Conservation (phyloP, 306 rosid species). For the Gillenia trifoliata region DNA sequence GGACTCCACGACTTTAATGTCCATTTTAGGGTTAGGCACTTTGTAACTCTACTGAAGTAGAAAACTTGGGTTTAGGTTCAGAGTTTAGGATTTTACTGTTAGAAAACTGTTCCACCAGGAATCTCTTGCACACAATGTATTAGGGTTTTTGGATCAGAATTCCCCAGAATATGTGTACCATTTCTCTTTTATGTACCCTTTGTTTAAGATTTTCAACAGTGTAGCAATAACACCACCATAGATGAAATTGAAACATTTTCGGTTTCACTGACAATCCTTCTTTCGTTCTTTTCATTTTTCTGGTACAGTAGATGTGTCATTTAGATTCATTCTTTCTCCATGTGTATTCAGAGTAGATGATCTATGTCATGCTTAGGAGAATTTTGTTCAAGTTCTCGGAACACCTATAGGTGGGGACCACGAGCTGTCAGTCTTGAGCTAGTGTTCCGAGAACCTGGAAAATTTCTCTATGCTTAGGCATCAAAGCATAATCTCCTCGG, state of each 20-base stretch:
- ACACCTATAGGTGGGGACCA: too few species aligned
- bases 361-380: not conserved
- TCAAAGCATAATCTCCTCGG: too few species aligned
- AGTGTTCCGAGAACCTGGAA: too few species aligned
- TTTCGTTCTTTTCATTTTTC: not conserved
- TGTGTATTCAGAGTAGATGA: too few species aligned
- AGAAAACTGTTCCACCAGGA: not conserved
- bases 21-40: constrained; percentile 19
- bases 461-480: not conserved
- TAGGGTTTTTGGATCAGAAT: constrained; percentile 11
- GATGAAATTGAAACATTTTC: not conserved
- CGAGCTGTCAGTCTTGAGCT: too few species aligned
- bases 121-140: constrained; percentile 3
- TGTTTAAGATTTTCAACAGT: constrained; percentile 1
- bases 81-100: constrained; percentile 14
- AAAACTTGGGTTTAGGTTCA: constrained; percentile 12
- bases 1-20: not conserved
- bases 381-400: not conserved
- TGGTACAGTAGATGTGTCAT: not conserved
- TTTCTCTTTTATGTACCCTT: not conserved
- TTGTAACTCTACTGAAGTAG: constrained; percentile 29
- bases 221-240: constrained; percentile 20
- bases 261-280: not conserved
- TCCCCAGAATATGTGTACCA: not conserved
- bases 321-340: not conserved